Evolutionary conservation across 805 yeast genomes (phyloP).

Genomic region (Kuraishia ogatae): DNA sequence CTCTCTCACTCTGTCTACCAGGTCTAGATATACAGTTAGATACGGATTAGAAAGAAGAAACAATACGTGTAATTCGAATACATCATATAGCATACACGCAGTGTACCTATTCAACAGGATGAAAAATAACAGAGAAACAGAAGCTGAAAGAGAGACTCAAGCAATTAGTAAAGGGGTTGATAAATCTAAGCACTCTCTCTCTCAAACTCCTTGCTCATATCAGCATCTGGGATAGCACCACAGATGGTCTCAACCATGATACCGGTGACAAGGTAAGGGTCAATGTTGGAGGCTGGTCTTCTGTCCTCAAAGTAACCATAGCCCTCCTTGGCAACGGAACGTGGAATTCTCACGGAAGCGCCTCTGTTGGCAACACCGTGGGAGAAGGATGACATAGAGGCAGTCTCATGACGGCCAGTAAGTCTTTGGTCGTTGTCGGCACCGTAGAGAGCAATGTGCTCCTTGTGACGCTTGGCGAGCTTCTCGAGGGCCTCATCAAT

Average conservation of each 20-base stretch:
- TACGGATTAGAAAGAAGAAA: neutral
- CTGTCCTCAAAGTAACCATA: slow-evolving; percentile 99
- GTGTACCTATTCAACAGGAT: neutral
- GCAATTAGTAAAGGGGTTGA: neutral
- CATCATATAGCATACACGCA: neutral
- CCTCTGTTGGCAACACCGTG: slow-evolving; percentile 99
- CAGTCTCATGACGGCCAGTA: slow-evolving; percentile 98
- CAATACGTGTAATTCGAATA: neutral
- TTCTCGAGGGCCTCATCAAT: slow-evolving; percentile 90
- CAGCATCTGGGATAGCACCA: slow-evolving; percentile 91
- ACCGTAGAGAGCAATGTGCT: slow-evolving; percentile 94
- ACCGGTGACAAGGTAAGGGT: slow-evolving; percentile 98
- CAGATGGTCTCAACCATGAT: slow-evolving; percentile 95
- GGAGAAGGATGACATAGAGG: slow-evolving; percentile 82
- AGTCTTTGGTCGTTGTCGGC: slow-evolving; percentile 91
- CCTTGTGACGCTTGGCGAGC: slow-evolving; percentile 92
- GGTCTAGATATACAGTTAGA: too few species aligned
- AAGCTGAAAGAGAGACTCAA: neutral
- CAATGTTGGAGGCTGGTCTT: slow-evolving; percentile 99
- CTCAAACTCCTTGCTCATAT: slow-evolving; percentile 83
- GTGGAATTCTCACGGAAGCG: slow-evolving; percentile 97
- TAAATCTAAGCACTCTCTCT: slow-evolving; percentile 43
- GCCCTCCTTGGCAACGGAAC: slow-evolving; percentile 97
- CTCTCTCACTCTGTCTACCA: neutral
- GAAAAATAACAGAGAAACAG: neutral